phyloP scores from a whole-genome alignment of 805 yeast genomes.

The Schizosaccharomyces japonicus region DNA sequence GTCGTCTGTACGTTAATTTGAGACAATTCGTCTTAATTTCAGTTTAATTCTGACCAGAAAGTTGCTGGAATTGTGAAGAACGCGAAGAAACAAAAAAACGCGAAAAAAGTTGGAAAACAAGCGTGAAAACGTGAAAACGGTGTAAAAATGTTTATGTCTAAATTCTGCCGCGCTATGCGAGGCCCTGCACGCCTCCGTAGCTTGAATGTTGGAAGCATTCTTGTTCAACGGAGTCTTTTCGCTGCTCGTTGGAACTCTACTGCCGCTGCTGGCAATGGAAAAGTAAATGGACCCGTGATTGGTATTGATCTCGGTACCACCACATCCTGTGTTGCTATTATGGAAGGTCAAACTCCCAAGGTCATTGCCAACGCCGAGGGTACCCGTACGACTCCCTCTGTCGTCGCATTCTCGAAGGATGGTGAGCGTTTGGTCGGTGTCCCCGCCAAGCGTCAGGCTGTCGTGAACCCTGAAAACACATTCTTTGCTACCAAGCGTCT shows the following conservation, averaged over 20 bases:
- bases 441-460: constrained; percentile 90
- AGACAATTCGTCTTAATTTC: too few relatives aligned
- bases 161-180: too few relatives aligned
- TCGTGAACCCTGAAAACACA: constrained; percentile 81
- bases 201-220: too few relatives aligned
- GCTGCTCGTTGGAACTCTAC: constrained; percentile 23
- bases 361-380: constrained; percentile 63
- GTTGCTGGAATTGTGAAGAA: too few relatives aligned
- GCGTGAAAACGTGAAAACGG: too few relatives aligned
- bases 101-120: too few relatives aligned
- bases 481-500: constrained; percentile 84
- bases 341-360: constrained; percentile 51
- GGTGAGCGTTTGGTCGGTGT: constrained; percentile 84
- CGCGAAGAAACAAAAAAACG: too few relatives aligned
- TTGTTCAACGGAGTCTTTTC: neutral
- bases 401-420: constrained; percentile 79
- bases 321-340: constrained; percentile 68
- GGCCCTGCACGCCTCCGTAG: too few relatives aligned
- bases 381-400: constrained; percentile 70
- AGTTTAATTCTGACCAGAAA: too few relatives aligned
- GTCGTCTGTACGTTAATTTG: too few relatives aligned
- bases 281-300: constrained; percentile 39
- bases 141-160: too few relatives aligned
- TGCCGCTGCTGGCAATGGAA: constrained; percentile 15
- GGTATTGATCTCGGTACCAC: constrained; percentile 79